Conservation (phyloP, 1,284 basidiomycete genomes). For the Wallemia ichthyophaga region DNA sequence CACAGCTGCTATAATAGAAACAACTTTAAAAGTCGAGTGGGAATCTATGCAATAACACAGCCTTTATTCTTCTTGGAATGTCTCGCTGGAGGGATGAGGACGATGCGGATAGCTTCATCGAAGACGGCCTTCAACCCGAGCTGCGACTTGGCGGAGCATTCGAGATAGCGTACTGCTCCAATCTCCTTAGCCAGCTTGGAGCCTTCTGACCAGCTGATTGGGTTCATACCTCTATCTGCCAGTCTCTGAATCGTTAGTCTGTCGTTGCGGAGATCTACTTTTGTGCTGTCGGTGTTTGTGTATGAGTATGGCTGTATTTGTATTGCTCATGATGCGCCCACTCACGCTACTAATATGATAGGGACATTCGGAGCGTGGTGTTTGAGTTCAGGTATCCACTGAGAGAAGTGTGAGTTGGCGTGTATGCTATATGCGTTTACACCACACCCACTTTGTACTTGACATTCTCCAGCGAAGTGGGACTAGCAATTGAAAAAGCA, state of each 20-base stretch:
- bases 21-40: too few relatives aligned
- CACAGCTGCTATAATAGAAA: too few relatives aligned
- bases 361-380: neutral
- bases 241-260: neutral
- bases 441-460: conserved; percentile 55
- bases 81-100: neutral
- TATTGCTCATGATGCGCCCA: neutral
- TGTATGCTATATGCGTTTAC: neutral
- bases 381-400: neutral
- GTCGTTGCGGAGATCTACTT: neutral
- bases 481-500: conserved; percentile 92
- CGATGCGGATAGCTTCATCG: neutral
- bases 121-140: neutral
- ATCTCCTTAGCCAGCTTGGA: neutral
- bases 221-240: neutral
- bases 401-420: neutral
- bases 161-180: neutral
- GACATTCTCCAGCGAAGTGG: conserved; percentile 94
- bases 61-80: neutral
- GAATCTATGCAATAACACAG: neutral
- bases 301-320: neutral
- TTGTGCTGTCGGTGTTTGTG: neutral
- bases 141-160: neutral
- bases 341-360: neutral
- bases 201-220: neutral